A percentile compares a stretch with the other conserved stretches of the same genome.
phyloP scores from a whole-genome alignment of 1,284 basidiomycete genomes.

The Austroboletus novae-zelandiae region DNA sequence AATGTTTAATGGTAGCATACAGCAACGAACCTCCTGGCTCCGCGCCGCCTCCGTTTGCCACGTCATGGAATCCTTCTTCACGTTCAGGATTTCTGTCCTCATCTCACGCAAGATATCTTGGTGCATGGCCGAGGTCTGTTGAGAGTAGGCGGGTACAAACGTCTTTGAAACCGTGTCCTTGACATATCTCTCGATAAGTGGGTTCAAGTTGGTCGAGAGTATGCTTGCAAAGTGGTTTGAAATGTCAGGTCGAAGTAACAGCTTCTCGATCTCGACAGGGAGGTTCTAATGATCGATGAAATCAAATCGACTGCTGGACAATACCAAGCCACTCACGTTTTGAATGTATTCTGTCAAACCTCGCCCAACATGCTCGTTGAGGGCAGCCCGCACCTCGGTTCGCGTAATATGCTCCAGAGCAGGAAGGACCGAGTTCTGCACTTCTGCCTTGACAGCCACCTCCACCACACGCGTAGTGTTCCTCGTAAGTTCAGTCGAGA shows the following conservation, averaged over 20 bases:
- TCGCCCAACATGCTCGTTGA: conserved; percentile 72
- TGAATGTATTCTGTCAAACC: conserved; percentile 70
- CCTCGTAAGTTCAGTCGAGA: conserved; percentile 78
- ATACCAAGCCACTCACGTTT: conserved; percentile 48
- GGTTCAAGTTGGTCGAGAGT: conserved; percentile 63
- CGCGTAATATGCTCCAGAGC: conserved; percentile 76
- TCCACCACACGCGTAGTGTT: conserved; percentile 84
- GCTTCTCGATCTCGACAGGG: conserved; percentile 72
- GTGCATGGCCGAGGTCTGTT: conserved; percentile 68
- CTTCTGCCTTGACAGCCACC: conserved; percentile 76
- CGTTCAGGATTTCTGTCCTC: conserved; percentile 64
- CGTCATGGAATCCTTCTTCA: conserved; percentile 72
- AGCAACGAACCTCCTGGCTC: conserved; percentile 63
- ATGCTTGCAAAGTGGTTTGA: conserved; percentile 70
- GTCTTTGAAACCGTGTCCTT: conserved; percentile 74
- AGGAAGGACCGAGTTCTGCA: conserved; percentile 76
- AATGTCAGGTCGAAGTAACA: conserved; percentile 73
- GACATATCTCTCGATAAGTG: conserved; percentile 73
- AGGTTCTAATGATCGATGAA: conserved; percentile 48
- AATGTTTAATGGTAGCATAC: background rate
- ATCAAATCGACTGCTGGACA: conserved; percentile 6
- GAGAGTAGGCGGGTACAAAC: conserved; percentile 69
- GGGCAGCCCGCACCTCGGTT: conserved; percentile 68
- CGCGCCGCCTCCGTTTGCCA: conserved; percentile 78
- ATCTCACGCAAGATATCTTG: conserved; percentile 75